Evolutionary conservation across 306 rosid species (phyloP), one percentile per base, ranked within the genome.

Genomic region (Medicago ruthenica): DNA sequence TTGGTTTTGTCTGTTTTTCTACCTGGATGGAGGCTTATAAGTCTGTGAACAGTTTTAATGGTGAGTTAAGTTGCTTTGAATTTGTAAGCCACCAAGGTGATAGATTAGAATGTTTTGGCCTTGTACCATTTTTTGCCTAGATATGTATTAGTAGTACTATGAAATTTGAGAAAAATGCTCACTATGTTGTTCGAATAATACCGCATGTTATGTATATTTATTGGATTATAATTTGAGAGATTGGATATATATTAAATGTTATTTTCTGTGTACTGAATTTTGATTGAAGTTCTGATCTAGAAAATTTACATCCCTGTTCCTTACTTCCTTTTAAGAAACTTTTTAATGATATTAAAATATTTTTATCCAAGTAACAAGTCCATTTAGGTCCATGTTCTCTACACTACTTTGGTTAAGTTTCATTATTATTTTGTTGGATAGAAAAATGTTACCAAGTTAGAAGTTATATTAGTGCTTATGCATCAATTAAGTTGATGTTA

Each of bases 1-100:
- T 90, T 84, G 97, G 98, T 66, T 93, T 93, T 88, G 89, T 93
- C 64, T 89, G 95, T 83, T 93, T 90, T 83, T 89, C 96, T 66
- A 86, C 82, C 64, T 86, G 89, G 1, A 93, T 87, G 81, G 98
- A 93, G 86, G 98, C 97, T 47, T 77, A 69, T 51, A 91, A 85
- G 84, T 96, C 97, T 66, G 95, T 93, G 80, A 85, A 55, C 73
- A 81, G 85, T 53, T 89, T 89, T 76, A 91, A 90, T 18, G 98
- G 98, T 68, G 59, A 68, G 72, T 70, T 65, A 36, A 41, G 61
- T 31, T 45, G 9, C 45, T 15, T 34, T 73, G 54, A 16, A 5
- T 16, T 14, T 72, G 54, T 8, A 40, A 21, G 61, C 21, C 39
- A 54, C 40, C 16, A 50, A 37, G 76, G 31, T 73, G 50, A 62